These are phyloP conservation scores for Pseudogymnoascus sp. DNA, from an alignment of 2,329 filamentous ascomycete species.

Conservation along the genomic window DNA sequence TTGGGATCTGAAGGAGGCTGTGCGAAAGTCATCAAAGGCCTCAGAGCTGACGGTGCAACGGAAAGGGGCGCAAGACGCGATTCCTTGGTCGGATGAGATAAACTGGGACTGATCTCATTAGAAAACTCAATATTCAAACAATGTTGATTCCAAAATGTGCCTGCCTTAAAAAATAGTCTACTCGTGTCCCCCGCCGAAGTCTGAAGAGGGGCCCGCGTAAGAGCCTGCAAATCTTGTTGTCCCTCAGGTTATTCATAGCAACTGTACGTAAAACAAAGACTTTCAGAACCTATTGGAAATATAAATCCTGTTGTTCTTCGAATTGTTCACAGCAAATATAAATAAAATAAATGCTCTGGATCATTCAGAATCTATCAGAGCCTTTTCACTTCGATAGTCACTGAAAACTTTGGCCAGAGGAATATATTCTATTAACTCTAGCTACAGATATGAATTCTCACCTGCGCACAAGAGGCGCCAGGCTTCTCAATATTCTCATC, in stretches of 20 bases:
- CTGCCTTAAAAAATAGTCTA: not conserved
- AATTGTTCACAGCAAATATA: not conserved
- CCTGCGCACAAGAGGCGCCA: not conserved
- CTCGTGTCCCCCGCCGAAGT: not conserved
- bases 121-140: not conserved
- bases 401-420: not conserved
- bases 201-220: not conserved
- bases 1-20: slow-evolving; percentile 40
- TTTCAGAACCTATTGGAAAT: not conserved
- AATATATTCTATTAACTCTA: not conserved
- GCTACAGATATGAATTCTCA: not conserved
- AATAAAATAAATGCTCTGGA: not conserved
- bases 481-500: not conserved
- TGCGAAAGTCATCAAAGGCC: slow-evolving; percentile 53
- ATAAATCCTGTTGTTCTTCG: not conserved
- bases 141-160: not conserved
- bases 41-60: slow-evolving; percentile 61
- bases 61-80: slow-evolving; percentile 57
- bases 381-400: not conserved
- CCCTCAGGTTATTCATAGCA: not conserved
- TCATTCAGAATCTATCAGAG: not conserved
- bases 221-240: not conserved
- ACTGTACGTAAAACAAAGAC: not conserved
- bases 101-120: not conserved
- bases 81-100: slow-evolving; percentile 57